A percentile compares a stretch with the other conserved stretches of the same genome.
These are phyloP conservation scores for Dryadomyces sulphureus DNA, from an alignment of 2,329 filamentous ascomycete genomes.

Conservation along the genomic window DNA sequence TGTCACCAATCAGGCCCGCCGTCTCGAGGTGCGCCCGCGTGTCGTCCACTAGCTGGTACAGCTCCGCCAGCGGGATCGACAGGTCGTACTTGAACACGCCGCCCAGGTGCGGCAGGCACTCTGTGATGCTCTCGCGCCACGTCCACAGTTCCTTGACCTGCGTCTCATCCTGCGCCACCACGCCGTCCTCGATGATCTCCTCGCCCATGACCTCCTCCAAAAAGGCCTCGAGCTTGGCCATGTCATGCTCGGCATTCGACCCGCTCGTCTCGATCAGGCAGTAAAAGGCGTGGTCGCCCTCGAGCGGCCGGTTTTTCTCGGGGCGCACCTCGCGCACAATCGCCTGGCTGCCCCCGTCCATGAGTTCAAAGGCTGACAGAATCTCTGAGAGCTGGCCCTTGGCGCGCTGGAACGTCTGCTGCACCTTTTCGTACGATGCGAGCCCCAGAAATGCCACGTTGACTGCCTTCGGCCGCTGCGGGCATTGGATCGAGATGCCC, in stretches of 20 bases:
- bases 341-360: slow-evolving; percentile 74
- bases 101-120: slow-evolving; percentile 77
- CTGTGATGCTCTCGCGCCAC: slow-evolving; percentile 87
- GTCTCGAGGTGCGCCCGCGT: slow-evolving; percentile 56
- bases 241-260: slow-evolving; percentile 86
- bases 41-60: slow-evolving; percentile 85
- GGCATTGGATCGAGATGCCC: slow-evolving; percentile 75
- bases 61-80: slow-evolving; percentile 75
- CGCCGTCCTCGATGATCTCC: slow-evolving; percentile 77
- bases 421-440: slow-evolving; percentile 78
- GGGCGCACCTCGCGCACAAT: slow-evolving; percentile 58
- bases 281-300: slow-evolving; percentile 82
- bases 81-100: slow-evolving; percentile 98
- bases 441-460: slow-evolving; percentile 94
- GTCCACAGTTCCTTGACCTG: slow-evolving; percentile 76
- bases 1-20: slow-evolving; percentile 63
- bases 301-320: slow-evolving; percentile 64
- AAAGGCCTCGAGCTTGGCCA: slow-evolving; percentile 78
- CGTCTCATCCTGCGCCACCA: slow-evolving; percentile 84
- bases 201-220: slow-evolving; percentile 79
- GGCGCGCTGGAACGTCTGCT: slow-evolving; percentile 72
- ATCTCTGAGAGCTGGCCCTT: slow-evolving; percentile 89
- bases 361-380: slow-evolving; percentile 91
- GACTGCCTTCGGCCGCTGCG: slow-evolving; percentile 71
- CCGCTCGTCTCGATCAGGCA: slow-evolving; percentile 94